These are phyloP conservation scores for Phytophthora colocasiae DNA, from an alignment of 352 stramenopile genomes.

Conservation along the genomic window DNA sequence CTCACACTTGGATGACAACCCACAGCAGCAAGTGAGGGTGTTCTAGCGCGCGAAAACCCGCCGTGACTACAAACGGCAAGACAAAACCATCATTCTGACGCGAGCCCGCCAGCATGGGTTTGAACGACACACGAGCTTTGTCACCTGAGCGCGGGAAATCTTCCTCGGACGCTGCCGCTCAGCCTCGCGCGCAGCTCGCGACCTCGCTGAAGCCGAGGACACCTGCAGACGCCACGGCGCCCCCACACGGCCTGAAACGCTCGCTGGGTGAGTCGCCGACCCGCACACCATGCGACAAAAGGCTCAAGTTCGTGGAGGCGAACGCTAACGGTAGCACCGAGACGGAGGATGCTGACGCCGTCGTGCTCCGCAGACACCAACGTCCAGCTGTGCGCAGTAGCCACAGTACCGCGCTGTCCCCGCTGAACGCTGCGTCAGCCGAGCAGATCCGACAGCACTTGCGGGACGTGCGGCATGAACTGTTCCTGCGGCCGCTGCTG, in stretches of 20 bases:
- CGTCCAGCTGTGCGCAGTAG: conserved; percentile 1
- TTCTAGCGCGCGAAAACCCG: conserved; percentile 4
- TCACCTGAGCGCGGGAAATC: conserved; percentile 30
- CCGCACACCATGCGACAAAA: conserved; percentile 50
- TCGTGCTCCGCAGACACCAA: conserved; percentile 8
- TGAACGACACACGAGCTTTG: conserved; percentile 47
- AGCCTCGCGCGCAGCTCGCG: background rate
- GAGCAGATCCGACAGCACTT: conserved; percentile 77
- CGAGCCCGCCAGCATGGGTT: conserved; percentile 45
- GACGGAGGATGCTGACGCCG: background rate
- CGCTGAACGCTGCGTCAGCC: conserved; percentile 59
- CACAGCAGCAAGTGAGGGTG: conserved; percentile 6
- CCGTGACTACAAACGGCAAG: conserved; percentile 44
- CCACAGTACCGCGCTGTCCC: conserved; percentile 50
- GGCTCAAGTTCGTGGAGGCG: conserved; percentile 38
- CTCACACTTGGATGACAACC: conserved; percentile 38
- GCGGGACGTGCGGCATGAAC: conserved; percentile 72
- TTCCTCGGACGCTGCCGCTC: background rate
- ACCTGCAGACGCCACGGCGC: conserved; percentile 1
- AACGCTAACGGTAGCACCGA: background rate
- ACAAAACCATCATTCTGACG: conserved; percentile 59
- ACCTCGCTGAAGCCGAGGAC: conserved; percentile 10
- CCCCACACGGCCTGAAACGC: conserved; percentile 32
- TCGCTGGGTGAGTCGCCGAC: conserved; percentile 10
- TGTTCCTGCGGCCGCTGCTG: conserved; percentile 70